Evolutionary conservation across 441 rosid genomes (phyloP).

Genomic region (Bocquillonia castaneifolia): DNA sequence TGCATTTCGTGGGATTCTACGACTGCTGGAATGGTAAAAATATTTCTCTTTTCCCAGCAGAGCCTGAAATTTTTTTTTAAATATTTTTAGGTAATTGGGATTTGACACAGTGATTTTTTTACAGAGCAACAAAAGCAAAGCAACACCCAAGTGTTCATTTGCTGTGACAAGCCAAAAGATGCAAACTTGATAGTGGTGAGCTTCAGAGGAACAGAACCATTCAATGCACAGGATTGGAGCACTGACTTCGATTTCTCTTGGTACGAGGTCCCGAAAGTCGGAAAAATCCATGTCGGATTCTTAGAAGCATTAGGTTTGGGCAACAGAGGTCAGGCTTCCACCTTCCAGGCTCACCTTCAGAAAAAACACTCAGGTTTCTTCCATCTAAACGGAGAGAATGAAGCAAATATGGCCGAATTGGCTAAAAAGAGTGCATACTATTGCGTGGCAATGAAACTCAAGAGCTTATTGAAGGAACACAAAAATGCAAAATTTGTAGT

Average conservation of each 20-base stretch:
- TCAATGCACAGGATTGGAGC: slow-evolving; percentile 6
- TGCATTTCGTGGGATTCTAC: slow-evolving; percentile 11
- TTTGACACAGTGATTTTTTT: not conserved
- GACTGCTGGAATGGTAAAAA: slow-evolving; percentile 17
- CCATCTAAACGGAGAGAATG: not conserved
- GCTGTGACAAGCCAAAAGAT: slow-evolving; percentile 18
- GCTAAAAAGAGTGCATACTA: slow-evolving; percentile 7
- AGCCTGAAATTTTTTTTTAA: not conserved
- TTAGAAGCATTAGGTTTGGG: slow-evolving; percentile 19
- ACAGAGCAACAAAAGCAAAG: slow-evolving; percentile 1
- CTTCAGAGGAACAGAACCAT: slow-evolving; percentile 13
- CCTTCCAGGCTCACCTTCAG: slow-evolving; percentile 1
- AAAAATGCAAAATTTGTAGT: slow-evolving; percentile 12
- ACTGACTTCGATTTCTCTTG: slow-evolving; percentile 6
- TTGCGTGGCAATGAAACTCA: not conserved
- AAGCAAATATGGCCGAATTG: not conserved
- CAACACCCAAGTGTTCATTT: slow-evolving; percentile 15
- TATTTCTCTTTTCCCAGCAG: not conserved
- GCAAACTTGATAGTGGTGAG: slow-evolving; percentile 14
- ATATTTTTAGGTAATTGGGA: not conserved
- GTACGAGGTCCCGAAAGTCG: slow-evolving; percentile 7
- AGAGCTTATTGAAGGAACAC: slow-evolving; percentile 2
- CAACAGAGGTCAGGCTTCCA: not conserved
- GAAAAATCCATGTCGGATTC: slow-evolving; percentile 16
- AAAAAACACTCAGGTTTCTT: not conserved